phyloP scores from a whole-genome alignment of 768 basidiomycete genomes.

The Cytidiella melzeri region DNA sequence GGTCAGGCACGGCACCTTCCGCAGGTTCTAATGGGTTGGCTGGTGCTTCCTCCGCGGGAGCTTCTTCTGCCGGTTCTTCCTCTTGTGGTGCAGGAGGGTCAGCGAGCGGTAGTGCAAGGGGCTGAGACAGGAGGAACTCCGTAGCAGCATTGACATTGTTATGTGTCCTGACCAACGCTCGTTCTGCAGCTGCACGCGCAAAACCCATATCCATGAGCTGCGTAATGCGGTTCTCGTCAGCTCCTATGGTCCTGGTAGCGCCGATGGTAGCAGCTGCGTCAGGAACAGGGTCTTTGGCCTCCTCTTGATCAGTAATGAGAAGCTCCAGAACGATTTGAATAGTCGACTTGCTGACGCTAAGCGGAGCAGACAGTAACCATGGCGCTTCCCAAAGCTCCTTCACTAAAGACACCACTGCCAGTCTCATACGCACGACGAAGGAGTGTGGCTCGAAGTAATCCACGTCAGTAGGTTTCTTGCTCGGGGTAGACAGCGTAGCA shows the following conservation, averaged over 20 bases:
- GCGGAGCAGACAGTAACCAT: slow-evolving; percentile 76
- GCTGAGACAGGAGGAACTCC: slow-evolving; percentile 78
- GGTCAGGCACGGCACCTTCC: background rate
- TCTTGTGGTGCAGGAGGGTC: slow-evolving; percentile 13
- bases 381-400: slow-evolving; percentile 71
- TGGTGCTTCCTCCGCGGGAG: background rate
- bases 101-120: slow-evolving; percentile 54
- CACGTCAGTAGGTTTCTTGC: slow-evolving; percentile 71
- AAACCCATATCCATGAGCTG: slow-evolving; percentile 97
- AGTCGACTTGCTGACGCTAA: slow-evolving; percentile 67
- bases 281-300: slow-evolving; percentile 38
- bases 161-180: slow-evolving; percentile 74
- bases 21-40: slow-evolving; percentile 2
- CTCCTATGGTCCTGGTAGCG: slow-evolving; percentile 33
- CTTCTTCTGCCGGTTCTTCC: background rate
- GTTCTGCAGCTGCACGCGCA: slow-evolving; percentile 78
- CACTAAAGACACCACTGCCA: slow-evolving; percentile 61
- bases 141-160: slow-evolving; percentile 90
- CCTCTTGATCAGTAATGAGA: slow-evolving; percentile 77
- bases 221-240: slow-evolving; percentile 73
- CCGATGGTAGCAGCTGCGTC: slow-evolving; percentile 26
- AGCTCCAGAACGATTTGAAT: slow-evolving; percentile 78
- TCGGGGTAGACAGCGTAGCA: slow-evolving; percentile 57
- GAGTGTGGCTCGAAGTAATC: slow-evolving; percentile 84
- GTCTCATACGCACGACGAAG: slow-evolving; percentile 78